Evolutionary conservation across 495 filamentous ascomycete genomes (phyloP), one percentile per base, ranked within the genome.

Genomic region (Penicillium malachiteum): DNA sequence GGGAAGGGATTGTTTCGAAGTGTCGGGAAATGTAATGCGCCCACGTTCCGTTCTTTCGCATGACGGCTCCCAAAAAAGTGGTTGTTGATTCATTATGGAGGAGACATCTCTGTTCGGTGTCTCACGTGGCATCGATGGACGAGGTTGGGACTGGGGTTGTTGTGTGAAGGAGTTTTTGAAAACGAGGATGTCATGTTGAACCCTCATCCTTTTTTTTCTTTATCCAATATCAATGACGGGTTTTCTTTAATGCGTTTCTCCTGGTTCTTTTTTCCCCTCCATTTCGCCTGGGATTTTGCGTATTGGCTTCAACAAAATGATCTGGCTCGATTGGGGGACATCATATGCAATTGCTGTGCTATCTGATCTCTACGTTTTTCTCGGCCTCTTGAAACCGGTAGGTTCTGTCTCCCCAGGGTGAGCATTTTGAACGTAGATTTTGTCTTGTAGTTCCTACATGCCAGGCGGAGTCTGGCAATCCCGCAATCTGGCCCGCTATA

Each of bases 141-240:
- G 59, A 65, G 57, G 45, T 39, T 54, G 63, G 62, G 62, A 58
- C 45, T 60, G 59, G 55, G 62, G 63, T 63, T 62, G 64, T 67
- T 68, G 62, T 56, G 50, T 63, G 51, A 60, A 60, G 41, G 65
- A 58, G 55, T 55, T 55, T 58, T 57, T 57, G 57, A 66, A 66
- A 66, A 63, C 48, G 55, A 65, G 65, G 62, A 65, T 68, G 61
- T 60, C 47, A 54, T 66, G 56, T 61, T 57, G 55, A 59, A 57
- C 62, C 64, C 57, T 56, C 59, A 65, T 68, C 62, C 63, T 65
- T 56, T 65, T 63, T 64, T 66, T 54, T 46, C 31, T 64, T 48
- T 65, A 65, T 54, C 62, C 62, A 67, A 70, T 71, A 68, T 67
- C 66, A 71, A 67, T 70, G 67, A 71, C 64, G 70, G 64, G 71